Evolutionary conservation across 352 stramenopile species (phyloP), one percentile per base, ranked within the genome.

Genomic region (Phytophthora hibernalis): DNA sequence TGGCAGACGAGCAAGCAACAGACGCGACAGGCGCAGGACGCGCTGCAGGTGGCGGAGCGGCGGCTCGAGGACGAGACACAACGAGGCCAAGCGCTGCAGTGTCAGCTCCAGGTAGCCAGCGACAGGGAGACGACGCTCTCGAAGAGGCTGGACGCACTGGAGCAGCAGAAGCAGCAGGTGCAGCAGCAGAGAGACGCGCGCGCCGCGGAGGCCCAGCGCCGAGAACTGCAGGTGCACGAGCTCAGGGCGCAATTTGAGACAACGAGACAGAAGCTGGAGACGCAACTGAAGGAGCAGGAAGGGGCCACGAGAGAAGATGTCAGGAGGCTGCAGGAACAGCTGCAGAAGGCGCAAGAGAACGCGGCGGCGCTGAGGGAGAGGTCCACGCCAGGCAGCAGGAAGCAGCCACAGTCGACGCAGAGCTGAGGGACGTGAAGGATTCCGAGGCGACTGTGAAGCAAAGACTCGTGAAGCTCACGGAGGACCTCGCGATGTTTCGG

Each of bases 381-480:
- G 70, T 76, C 3, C 79, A 80, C 18, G 83, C 83, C 9, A 65
- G 87, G 51, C 76, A 83, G n/a, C 74, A 83, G 3, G 75, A 89
- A 59, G 68, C 69, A 9, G 59, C 48, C 12, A 71, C 65, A 31
- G 52, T 89, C 9, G 70, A 84, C 37, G 59, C 43, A 13, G 75
- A 87, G 26, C 35, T 90, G 22, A 72, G 48, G 1, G 79, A 84
- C 38, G 72, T 68, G 1, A 77, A 86, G 33, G 53, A 55, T 4
- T 71, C 59, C 2, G 67, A 80, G 35, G 61, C 61, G 10, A 55
- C 63, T 3, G 70, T 72, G 0, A 89, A 83, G 62, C 62, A 84
- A 63, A 79, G 83, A 55, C 71, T 91, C 2, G 59, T 90, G 50
- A 80, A 91, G 59, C 72, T 92, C 11, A 90, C 76, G 28, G 76